phyloP scores from a whole-genome alignment of 2,329 filamentous ascomycete species.

The Nemania diffusa region DNA sequence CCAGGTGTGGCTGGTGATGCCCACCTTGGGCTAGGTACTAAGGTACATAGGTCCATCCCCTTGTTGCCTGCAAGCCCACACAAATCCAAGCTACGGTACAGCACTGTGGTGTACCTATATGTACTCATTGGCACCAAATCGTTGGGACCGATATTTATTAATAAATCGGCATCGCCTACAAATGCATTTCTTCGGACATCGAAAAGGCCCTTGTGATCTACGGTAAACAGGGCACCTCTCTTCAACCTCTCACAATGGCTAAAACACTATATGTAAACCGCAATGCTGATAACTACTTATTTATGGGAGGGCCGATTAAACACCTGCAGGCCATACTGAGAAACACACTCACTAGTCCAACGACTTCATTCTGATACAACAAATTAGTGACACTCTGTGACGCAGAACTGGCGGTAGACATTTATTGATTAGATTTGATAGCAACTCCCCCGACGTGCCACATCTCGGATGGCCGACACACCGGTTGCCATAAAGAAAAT shows the following conservation, averaged over 20 bases:
- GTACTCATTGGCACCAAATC: background rate
- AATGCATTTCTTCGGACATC: background rate
- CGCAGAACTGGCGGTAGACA: conserved; percentile 25
- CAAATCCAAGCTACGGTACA: conserved; percentile 20
- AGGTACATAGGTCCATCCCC: background rate
- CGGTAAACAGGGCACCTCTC: no score
- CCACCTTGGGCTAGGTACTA: background rate
- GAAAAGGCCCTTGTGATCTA: background rate
- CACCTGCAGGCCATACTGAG: background rate
- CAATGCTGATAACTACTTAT: background rate
- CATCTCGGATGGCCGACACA: conserved; percentile 40
- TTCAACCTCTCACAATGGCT: no score
- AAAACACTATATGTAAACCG: background rate
- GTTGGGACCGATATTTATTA: background rate
- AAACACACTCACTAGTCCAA: conserved; percentile 1
- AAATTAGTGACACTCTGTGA: background rate
- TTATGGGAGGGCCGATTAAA: conserved; percentile 4
- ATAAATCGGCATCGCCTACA: background rate
- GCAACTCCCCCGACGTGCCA: conserved; percentile 40
- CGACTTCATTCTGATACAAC: background rate
- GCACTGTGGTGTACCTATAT: background rate
- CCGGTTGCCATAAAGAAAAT: conserved; percentile 38
- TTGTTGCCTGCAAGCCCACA: conserved; percentile 3
- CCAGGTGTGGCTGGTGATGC: conserved; percentile 21
- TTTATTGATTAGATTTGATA: conserved; percentile 44